These are phyloP conservation scores for Lunularia cruciata DNA, from an alignment of 225 moss, liverwort and hornwort genomes.

Conservation along the genomic window DNA sequence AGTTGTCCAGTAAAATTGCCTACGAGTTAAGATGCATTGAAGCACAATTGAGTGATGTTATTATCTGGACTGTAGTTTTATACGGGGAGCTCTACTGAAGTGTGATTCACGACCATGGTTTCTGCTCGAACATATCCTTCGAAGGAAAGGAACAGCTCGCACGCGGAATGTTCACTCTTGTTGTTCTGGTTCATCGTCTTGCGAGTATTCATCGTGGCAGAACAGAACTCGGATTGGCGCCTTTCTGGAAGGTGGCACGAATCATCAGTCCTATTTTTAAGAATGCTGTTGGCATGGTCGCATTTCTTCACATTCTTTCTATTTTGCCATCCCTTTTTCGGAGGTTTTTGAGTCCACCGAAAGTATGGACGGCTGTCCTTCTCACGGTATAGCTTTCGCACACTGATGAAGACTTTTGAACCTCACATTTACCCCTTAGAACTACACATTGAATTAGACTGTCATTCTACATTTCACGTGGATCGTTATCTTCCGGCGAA, in stretches of 20 bases:
- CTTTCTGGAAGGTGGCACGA: neutral
- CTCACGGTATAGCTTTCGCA: no score
- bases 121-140: slow-evolving; percentile 4
- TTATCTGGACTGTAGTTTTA: slow-evolving; percentile 10
- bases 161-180: neutral
- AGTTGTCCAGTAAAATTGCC: no score
- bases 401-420: no score
- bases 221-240: neutral
- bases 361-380: no score
- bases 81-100: slow-evolving; percentile 11
- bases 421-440: no score
- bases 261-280: neutral
- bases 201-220: slow-evolving; percentile 17
- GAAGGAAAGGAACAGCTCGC: neutral
- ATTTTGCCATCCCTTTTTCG: neutral
- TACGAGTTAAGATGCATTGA: no score
- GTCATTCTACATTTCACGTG: neutral
- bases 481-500: no score
- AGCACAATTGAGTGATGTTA: neutral
- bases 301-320: no score
- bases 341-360: no score
- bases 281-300: neutral
- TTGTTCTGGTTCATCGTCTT: slow-evolving; percentile 9
- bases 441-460: no score
- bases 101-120: slow-evolving; percentile 14